Evolutionary conservation across 2,329 filamentous ascomycete species (phyloP).

Genomic region (Claviceps cyperi): DNA sequence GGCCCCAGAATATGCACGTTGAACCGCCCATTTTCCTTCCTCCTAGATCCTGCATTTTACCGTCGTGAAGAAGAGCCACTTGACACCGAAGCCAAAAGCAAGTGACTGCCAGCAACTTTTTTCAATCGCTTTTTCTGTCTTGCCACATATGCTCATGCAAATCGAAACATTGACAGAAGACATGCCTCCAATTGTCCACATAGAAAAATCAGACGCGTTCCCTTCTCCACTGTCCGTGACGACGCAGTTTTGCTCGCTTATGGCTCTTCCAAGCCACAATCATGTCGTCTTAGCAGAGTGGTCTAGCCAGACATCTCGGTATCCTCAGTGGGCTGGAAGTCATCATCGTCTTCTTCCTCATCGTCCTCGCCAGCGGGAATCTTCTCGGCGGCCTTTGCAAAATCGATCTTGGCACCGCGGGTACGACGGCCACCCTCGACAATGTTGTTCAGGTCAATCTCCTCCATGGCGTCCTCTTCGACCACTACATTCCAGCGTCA

Average conservation of each 20-base stretch:
- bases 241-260: neutral
- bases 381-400: conserved; percentile 75
- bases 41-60: neutral
- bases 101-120: neutral
- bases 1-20: neutral
- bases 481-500: conserved; percentile 5
- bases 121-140: neutral
- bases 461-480: conserved; percentile 73
- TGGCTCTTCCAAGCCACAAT: neutral
- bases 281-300: neutral
- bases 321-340: conserved; percentile 50
- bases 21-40: neutral
- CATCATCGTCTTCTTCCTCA: conserved; percentile 67
- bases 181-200: neutral
- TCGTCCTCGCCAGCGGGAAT: conserved; percentile 54
- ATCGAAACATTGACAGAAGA: neutral
- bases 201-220: neutral
- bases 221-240: neutral
- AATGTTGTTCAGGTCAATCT: conserved; percentile 85
- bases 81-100: neutral
- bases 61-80: neutral
- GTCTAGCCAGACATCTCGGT: conserved; percentile 47
- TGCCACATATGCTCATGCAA: neutral
- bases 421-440: conserved; percentile 67
- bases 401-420: conserved; percentile 85